Base-by-base conservation (phyloP, 345 rosid species). In the Gossypium australe region DNA sequence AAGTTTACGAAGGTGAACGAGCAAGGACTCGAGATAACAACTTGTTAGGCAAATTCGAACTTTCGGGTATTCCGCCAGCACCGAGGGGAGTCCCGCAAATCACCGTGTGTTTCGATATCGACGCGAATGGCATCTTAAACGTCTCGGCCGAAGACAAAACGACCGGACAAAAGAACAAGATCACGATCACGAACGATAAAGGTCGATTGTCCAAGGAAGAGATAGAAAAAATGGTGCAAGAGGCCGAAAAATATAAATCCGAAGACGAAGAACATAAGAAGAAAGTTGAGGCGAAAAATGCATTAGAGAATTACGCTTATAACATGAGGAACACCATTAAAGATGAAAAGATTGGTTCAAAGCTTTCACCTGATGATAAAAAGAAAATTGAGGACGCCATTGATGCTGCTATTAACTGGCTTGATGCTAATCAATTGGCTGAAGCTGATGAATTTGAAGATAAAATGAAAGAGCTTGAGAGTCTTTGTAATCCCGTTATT, bases 121-220 rank as follows among this genome's bases (percentile, higher is more conserved):
- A 74, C 12, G 86, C 86, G 8, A 83, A 83, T 18, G 83, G 84
- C 3, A 83, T 83, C 44, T 16, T 88, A 75, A 88, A 88, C 34
- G 92, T 87, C 2, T 88, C 92, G 0, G 92, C 90, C 1, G 92
- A 87, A 67, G 90, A 87, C 66, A 87, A 87, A 76, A 87, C 90
- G 7, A 88, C 92, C 0, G 90, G 92, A 0, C 90, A 87, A 78
- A 88, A 88, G 90, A 88, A 87, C 75, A 87, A 89, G 79, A 87
- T 89, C 49, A 87, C 92, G 0, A 87, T 89, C 76, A 85, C 92
- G 1, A 88, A 88, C 13, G 90, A 88, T 69, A 88, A 88, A 75
- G 92, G 92, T 45, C 82, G 90, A 59, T 59, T 86, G 0, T 85
- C 90, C 0, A 88, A 86, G 78, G 91, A 88, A 29, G 89, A 88